A percentile compares a stretch with the other conserved stretches of the same genome.
Conservation (phyloP, 2,329 filamentous ascomycete genomes). For the Chaetomiaceae sp. region DNA sequence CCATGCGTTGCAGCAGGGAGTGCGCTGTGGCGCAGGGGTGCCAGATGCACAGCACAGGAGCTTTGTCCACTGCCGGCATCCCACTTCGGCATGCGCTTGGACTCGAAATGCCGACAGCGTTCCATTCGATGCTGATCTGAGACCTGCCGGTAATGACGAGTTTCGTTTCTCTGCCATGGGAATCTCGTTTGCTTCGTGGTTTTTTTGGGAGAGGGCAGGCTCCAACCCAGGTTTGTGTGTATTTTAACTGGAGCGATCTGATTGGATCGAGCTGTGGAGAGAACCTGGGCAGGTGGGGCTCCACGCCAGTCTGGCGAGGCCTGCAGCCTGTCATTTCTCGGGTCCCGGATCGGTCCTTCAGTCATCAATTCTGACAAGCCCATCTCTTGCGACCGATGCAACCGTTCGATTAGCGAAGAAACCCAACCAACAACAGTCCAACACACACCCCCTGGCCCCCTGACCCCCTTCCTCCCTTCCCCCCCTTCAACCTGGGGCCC, state of each 20-base stretch:
- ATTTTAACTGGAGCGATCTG: slow-evolving; percentile 1
- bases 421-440: slow-evolving; percentile 10
- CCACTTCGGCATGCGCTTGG: neutral
- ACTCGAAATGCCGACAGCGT: slow-evolving; percentile 1
- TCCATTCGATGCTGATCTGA: slow-evolving; percentile 9
- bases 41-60: too few relatives aligned
- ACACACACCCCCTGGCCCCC: too few relatives aligned
- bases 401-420: slow-evolving; percentile 28
- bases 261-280: slow-evolving; percentile 6
- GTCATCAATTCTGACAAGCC: slow-evolving; percentile 12
- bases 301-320: too few relatives aligned
- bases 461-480: too few relatives aligned
- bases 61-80: neutral
- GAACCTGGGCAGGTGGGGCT: too few relatives aligned
- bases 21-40: too few relatives aligned
- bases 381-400: slow-evolving; percentile 20
- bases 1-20: neutral
- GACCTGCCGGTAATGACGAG: slow-evolving; percentile 7
- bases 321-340: slow-evolving; percentile 17
- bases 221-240: neutral
- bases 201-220: neutral
- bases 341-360: slow-evolving; percentile 22
- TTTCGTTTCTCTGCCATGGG: slow-evolving; percentile 3
- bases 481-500: too few relatives aligned
- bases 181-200: slow-evolving; percentile 3